Conservation (phyloP, 2,329 filamentous ascomycete species). For the Talaromyces sp. region DNA sequence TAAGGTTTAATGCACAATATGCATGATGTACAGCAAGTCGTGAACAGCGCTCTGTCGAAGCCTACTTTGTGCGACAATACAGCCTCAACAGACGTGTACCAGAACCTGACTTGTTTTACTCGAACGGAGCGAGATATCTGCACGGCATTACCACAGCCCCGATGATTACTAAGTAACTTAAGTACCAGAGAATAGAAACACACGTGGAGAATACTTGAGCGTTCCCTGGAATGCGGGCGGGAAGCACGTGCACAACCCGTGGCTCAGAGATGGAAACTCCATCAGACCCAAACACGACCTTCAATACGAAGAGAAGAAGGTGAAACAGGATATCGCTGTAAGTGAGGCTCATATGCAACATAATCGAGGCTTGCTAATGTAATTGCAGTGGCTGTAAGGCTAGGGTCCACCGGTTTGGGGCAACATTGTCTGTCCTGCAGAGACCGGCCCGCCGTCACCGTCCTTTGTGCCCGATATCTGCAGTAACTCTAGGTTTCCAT, state of each 20-base stretch:
- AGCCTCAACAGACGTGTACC: neutral
- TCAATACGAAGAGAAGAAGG: neutral
- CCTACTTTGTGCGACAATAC: neutral
- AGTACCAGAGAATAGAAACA: neutral
- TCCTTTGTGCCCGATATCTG: slow-evolving; percentile 1
- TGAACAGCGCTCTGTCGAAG: neutral
- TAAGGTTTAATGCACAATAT: neutral
- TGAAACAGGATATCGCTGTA: neutral
- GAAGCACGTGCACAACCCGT: slow-evolving; percentile 12
- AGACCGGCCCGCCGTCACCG: neutral
- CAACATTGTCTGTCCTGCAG: neutral
- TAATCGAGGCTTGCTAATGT: neutral
- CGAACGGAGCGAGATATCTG: neutral
- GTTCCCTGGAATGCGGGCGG: slow-evolving; percentile 14
- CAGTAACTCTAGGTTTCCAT: neutral
- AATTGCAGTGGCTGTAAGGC: neutral
- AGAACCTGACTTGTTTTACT: neutral
- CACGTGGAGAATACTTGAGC: slow-evolving; percentile 1
- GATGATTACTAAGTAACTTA: neutral
- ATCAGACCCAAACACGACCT: neutral
- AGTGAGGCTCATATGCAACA: neutral
- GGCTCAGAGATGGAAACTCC: slow-evolving; percentile 2
- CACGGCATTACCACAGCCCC: neutral
- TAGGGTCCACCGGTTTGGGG: neutral
- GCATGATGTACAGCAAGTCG: no score